Evolutionary conservation across 192 early-diverging fungal species (phyloP), one percentile per base, ranked within the genome.

Genomic region (Entomortierella beljakovae): DNA sequence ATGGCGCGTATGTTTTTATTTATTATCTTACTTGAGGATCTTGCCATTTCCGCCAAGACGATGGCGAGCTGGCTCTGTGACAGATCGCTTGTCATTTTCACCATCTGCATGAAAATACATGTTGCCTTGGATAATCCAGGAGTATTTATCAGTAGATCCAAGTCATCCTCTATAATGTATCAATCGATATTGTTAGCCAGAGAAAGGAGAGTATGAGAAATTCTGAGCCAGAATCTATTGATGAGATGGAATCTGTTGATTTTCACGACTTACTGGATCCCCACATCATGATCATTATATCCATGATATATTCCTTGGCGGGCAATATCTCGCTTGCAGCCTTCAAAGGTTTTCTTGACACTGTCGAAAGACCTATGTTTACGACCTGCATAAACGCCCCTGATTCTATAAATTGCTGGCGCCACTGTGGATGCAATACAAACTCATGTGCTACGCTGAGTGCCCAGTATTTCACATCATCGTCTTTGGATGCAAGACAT

Each of bases 401-500:
- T 0, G 75, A 65, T 33, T 79, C 67, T 22, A 79, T 79, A 33
- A 79, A 70, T 37, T 79, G 67, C 10, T 59, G 67, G 18, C 62
- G 75, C 55, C 67, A 79, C n/a, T 67, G 29, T 1, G 46, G 42
- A n/a, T 68, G 79, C 9, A 40, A 42, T 26, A 71, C 82, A 22
- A 84, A 80, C 22, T 76, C 84, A 33, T 82, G 81, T 2, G 81
- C 73, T 38, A 83, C 72, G 7, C 88, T 79, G 43, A 92, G 64
- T 2, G 92, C 84, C 93, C 93, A 94, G 46, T 92, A 92, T n/a
- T 85, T 84, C n/a, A 88, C 85, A 65, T 94, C 92, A 9, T 86
- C 88, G 40, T 94, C 92, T n/a, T 80, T 81, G 6, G 80, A 70
- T 20, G 85, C 76, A 25, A 94, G 68, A 55, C 85, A 91, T 28